phyloP scores from a whole-genome alignment of 73 alveolate genomes.

The Paramecium pentaurelia region DNA sequence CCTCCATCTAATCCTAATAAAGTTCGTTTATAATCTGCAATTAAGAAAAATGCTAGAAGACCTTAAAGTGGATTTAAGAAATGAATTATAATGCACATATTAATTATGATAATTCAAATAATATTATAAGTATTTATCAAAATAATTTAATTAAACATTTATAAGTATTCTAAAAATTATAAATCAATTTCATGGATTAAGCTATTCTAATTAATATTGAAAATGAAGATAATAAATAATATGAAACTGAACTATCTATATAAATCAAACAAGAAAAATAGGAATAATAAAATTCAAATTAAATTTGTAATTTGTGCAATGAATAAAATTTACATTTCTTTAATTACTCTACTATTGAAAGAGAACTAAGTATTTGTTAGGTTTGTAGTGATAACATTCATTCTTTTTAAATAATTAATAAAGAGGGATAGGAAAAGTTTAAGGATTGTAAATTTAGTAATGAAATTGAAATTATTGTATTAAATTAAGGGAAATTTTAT shows the following conservation, averaged over 20 bases:
- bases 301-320: neutral
- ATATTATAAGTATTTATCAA: neutral
- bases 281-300: neutral
- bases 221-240: neutral
- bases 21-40: conserved; percentile 22
- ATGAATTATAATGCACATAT: neutral
- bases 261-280: neutral
- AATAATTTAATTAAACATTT: neutral
- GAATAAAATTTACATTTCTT: neutral
- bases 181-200: neutral
- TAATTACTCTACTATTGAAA: neutral
- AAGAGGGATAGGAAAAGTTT: neutral
- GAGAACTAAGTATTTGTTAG: neutral
- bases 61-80: conserved; percentile 57
- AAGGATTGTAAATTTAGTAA: neutral
- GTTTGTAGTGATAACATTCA: neutral
- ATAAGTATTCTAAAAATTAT: neutral
- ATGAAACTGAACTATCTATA: neutral
- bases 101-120: neutral
- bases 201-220: neutral
- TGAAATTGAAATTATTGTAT: neutral
- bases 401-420: neutral
- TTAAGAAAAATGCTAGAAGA: conserved; percentile 59
- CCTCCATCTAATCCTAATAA: conserved; percentile 54
- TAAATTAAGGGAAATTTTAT: neutral